Base-by-base conservation (phyloP, 768 basidiomycete species). In the Gelatoporia subvermispora region DNA sequence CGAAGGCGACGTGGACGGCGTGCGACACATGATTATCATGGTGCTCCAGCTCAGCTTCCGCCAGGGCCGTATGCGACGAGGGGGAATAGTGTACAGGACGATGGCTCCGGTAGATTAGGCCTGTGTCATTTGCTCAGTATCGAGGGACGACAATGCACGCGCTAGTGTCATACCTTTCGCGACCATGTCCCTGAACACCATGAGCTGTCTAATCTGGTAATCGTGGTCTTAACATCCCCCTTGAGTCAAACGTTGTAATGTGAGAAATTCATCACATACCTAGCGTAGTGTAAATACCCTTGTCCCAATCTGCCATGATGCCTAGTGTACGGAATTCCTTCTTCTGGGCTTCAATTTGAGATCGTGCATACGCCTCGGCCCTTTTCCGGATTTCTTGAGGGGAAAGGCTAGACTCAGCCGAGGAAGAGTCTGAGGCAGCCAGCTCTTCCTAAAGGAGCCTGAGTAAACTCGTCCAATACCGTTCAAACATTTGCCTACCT, bases 81-180 rank as follows among this genome's bases (percentile, higher is more conserved):
- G 95, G 95, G 0, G 95, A 97, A 64, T 91, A 97, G 64, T 96
- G 82, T 4, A 94, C 91, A 0, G 95, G 95, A 23, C 93, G 83
- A 57, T 90, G 84, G 52, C 88, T 83, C 47, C 91, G 77, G 56
- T 87, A 89, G 50, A 98, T 88, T 18, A 93, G 74, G 37, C 85
- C 91, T 87, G 51, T 1, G 35, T 17, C 23, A 46, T 17, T 25
- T 15, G 17, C 16, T n/a, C 41, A 39, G 31, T 22, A 21, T 18
- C n/a, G n/a, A 31, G 5, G 28, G 28, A 5, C 28, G 7, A 7
- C 28, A 13, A 31, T 31, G 28, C 5, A 13, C 28, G 28, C 28
- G 13, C 5, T 7, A 31, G 7, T 20, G 23, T 44, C 61, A 45
- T 49, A 84, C 93, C 89, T 65, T 83, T 83, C 50, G 83, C 78